phyloP scores from a whole-genome alignment of 2,329 filamentous ascomycete genomes.

The Penicillium vulpinum region DNA sequence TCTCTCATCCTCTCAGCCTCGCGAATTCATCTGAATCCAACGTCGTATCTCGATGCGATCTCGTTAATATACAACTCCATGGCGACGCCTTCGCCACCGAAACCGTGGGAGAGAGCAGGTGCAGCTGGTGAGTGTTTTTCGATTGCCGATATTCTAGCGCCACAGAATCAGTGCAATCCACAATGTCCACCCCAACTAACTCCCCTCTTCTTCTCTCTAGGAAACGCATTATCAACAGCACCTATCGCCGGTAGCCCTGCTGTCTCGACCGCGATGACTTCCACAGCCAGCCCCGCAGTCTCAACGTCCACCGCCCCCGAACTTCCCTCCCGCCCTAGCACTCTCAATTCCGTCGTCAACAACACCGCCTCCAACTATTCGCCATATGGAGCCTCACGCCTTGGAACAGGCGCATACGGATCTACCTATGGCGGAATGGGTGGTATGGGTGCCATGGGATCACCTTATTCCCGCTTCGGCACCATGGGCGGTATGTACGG shows the following conservation, averaged over 20 bases:
- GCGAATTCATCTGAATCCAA: not conserved
- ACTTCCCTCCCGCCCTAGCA: slow-evolving; percentile 76
- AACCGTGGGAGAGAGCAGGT: slow-evolving; percentile 90
- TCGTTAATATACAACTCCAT: slow-evolving; percentile 42
- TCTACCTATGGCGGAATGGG: slow-evolving; percentile 50
- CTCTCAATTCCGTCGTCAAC: slow-evolving; percentile 77
- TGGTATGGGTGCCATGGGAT: slow-evolving; percentile 40
- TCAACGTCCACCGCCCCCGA: slow-evolving; percentile 58
- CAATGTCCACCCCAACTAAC: slow-evolving; percentile 6
- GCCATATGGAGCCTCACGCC: slow-evolving; percentile 57
- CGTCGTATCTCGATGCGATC: slow-evolving; percentile 29
- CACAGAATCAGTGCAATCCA: slow-evolving; percentile 2
- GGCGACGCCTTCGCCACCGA: slow-evolving; percentile 77
- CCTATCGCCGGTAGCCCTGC: slow-evolving; percentile 25
- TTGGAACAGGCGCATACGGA: slow-evolving; percentile 54
- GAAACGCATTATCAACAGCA: slow-evolving; percentile 29
- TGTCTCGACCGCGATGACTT: slow-evolving; percentile 38
- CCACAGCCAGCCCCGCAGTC: slow-evolving; percentile 47
- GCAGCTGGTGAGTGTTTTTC: slow-evolving; percentile 51
- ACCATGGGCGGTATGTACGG: slow-evolving; percentile 45
- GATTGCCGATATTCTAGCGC: not conserved
- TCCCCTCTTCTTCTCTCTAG: slow-evolving; percentile 16
- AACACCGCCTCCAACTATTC: slow-evolving; percentile 86
- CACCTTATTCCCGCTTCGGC: slow-evolving; percentile 56
- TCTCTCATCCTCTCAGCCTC: slow-evolving; percentile 9